Base-by-base conservation (phyloP, 495 filamentous ascomycete species). In the Chaetomium cochliodes region DNA sequence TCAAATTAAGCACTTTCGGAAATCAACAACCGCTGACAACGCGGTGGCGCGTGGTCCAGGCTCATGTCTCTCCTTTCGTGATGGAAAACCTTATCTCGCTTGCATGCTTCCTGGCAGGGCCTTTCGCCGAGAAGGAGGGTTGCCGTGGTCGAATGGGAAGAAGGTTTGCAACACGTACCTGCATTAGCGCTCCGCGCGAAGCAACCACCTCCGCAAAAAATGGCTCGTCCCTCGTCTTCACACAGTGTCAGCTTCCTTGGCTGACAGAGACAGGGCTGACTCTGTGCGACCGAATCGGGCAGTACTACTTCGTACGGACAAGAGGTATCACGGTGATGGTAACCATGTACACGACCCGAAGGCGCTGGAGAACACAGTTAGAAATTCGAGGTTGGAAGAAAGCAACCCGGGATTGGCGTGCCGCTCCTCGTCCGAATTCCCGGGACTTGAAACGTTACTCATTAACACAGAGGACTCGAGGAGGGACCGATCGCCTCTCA, bases 1-100 rank as follows among this genome's bases (percentile, higher is more conserved):
- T 52, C 11, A 69, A 56, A 63, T 63, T 66, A 66, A 53, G 60
- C 67, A 59, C 61, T 63, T 61, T 66, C 56, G 56, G 55, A 25
- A 63, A 22, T 41, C 63, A 61, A 67, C 56, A 69, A 57, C 60
- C 64, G 50, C 59, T 49, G 55, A 44, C 41, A 63, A 44, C 46
- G 33, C n/a, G 26, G 5, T 59, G 39, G 37, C n/a, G 37, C 58
- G 49, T 50, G 41, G 30, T 16, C 37, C 37, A 56, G 49, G 23
- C 49, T 52, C 49, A 8, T 54, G 18, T 50, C 52, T 23, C 56
- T 25, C 28, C 37, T 6, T 26, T 46, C 16, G 64, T 56, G 37
- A 61, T 22, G 22, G 13, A 28, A 47, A 63, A 56, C 12, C 50
- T 62, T 62, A 53, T 62, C 60, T 62, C 60, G 60, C 49, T 62